Percentiles rank a stretch among this genome's conserved stretches.
Conservation (phyloP, 2,329 filamentous ascomycete genomes). For the Aureobasidium sp. region DNA sequence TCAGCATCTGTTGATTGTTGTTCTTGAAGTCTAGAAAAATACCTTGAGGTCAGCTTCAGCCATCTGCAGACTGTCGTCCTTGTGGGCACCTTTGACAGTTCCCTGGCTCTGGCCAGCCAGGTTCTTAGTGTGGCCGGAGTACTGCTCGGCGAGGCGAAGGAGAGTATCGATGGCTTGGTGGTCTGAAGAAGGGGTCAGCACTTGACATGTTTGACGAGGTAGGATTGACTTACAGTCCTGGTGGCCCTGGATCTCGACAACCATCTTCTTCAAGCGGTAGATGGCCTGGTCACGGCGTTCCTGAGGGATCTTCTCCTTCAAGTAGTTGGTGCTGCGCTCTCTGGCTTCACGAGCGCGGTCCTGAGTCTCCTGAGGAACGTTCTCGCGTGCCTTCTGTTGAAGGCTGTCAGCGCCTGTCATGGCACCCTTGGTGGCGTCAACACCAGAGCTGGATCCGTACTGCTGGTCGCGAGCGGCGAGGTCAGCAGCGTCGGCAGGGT, state of each 20-base stretch:
- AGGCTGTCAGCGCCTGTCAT: slow-evolving; percentile 41
- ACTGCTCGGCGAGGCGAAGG: slow-evolving; percentile 75
- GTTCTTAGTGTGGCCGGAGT: slow-evolving; percentile 65
- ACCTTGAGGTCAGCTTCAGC: slow-evolving; percentile 77
- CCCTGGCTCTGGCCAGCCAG: slow-evolving; percentile 58
- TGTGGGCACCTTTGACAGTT: slow-evolving; percentile 65
- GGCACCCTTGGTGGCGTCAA: slow-evolving; percentile 48
- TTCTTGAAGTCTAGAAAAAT: slow-evolving; percentile 35
- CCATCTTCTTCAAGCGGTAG: slow-evolving; percentile 94
- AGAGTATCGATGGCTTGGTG: slow-evolving; percentile 85
- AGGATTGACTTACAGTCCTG: slow-evolving; percentile 61
- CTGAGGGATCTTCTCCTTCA: slow-evolving; percentile 79
- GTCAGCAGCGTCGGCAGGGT: slow-evolving; percentile 49
- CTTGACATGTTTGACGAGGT: background rate
- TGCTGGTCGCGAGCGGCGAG: slow-evolving; percentile 46
- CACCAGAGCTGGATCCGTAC: slow-evolving; percentile 39
- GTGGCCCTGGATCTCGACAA: slow-evolving; percentile 93
- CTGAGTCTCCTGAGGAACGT: slow-evolving; percentile 56
- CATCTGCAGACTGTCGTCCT: slow-evolving; percentile 54
- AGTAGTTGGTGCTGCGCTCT: slow-evolving; percentile 60
- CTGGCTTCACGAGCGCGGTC: slow-evolving; percentile 38
- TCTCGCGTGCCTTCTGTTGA: slow-evolving; percentile 51
- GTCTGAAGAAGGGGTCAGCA: slow-evolving; percentile 44
- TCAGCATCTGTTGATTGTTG: slow-evolving; percentile 43
- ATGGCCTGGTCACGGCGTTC: slow-evolving; percentile 89